phyloP scores from a whole-genome alignment of 192 early-diverging fungal genomes.

The Glomus cerebriforme region DNA sequence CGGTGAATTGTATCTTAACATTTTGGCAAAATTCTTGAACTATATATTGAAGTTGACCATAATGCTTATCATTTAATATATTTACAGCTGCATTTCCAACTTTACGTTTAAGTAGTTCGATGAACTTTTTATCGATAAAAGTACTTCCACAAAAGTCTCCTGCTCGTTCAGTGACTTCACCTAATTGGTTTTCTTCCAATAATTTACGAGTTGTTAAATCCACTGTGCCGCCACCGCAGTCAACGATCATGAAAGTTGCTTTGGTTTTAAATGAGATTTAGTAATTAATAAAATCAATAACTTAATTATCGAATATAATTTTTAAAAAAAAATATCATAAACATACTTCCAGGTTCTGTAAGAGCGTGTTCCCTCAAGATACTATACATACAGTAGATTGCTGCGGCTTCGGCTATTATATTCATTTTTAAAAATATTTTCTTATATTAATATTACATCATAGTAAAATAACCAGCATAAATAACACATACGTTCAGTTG shows the following conservation, averaged over 20 bases:
- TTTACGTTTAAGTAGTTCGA: neutral
- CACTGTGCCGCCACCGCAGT: conserved; percentile 60
- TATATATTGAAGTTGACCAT: conserved; percentile 10
- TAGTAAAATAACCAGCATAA: neutral
- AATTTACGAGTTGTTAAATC: conserved; percentile 47
- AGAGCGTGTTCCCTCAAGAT: neutral
- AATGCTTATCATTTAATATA: neutral
- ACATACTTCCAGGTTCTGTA: conserved; percentile 1
- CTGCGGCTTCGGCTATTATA: conserved; percentile 3
- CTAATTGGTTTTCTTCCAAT: neutral
- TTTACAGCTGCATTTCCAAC: neutral
- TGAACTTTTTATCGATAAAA: conserved; percentile 12
- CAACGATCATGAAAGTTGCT: conserved; percentile 58
- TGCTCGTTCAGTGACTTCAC: neutral
- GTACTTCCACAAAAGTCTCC: neutral
- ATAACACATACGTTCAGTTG: neutral
- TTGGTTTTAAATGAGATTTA: too few species aligned
- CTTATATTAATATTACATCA: neutral
- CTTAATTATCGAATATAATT: too few species aligned
- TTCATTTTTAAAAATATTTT: too few species aligned
- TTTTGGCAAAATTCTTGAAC: neutral
- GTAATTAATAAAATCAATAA: neutral
- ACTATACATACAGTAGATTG: neutral
- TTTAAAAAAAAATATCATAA: neutral
- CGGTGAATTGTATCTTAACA: neutral